Evolutionary conservation across 2,329 filamentous ascomycete genomes (phyloP), one percentile per base, ranked within the genome.

Genomic region (Xylaria sp.): DNA sequence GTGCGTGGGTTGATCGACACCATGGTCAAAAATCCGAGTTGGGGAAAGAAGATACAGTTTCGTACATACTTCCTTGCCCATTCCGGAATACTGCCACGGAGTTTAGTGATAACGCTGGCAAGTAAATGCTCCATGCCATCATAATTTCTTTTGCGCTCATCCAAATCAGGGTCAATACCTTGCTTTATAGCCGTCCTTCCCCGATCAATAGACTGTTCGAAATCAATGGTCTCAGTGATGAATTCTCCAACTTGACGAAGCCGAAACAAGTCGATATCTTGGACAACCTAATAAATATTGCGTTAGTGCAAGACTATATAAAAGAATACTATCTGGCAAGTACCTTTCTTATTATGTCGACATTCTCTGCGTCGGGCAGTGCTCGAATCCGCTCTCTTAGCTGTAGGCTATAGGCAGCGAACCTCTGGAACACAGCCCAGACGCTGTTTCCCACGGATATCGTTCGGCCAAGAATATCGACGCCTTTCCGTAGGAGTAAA

Each of bases 11-110:
- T 87, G 3, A 90, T 79, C 1, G 86, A 86, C 17, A 97, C 89
- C 0, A 91, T 89, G 2, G 94, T 92, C 45, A 98, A 86, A 76
- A 98, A 99, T 0, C 96, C 96, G 45, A 98, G 88, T 75, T 97
- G 94, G 0, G 94, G 95, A 69, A 97, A 92, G 78, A 96, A 97
- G 19, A 96, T 91, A 70, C 97, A 97, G 63, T 94, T 94, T 39
- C 85, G 83, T 14, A 90, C 80, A 67, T 86, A 84, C 34, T 80
- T 77, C 30, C 78, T 78, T 19, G 84, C 84, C 84, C 85, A 85
- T 67, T 86, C 83, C 0, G 94, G 91, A 21, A 96, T 82, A 1
- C 85, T 84, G 14, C 80, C 78, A 0, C 87, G 86, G 65, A 97
- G 83, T n/a, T 88, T 85, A 19, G 84, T 82, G 4, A 90, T 89